Percentiles rank a stretch among this genome's conserved stretches.
phyloP scores from a whole-genome alignment of 1,139 yeast genomes.

The Suhomyces bokatorum region DNA sequence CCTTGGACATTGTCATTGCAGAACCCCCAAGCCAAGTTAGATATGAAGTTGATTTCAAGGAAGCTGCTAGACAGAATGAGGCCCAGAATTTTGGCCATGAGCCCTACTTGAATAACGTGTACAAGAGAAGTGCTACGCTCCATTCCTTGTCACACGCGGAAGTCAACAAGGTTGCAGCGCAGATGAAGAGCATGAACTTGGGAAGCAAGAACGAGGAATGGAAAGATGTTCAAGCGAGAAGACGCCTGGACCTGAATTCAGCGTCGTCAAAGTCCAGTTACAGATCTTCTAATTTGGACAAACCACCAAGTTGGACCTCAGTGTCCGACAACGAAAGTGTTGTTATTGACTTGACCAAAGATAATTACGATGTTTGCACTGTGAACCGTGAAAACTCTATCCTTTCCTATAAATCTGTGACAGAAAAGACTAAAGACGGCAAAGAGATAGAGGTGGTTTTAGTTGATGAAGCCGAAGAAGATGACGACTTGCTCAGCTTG shows the following conservation, averaged over 20 bases:
- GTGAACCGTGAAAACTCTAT: slow-evolving; percentile 38
- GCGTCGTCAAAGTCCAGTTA: slow-evolving; percentile 29
- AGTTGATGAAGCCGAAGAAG: slow-evolving; percentile 44
- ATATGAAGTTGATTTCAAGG: slow-evolving; percentile 46
- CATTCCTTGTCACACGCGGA: slow-evolving; percentile 5
- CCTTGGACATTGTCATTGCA: slow-evolving; percentile 27
- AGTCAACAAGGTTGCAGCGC: slow-evolving; percentile 10
- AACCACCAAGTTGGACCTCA: slow-evolving; percentile 20
- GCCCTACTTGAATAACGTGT: slow-evolving; percentile 15
- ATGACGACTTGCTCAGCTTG: slow-evolving; percentile 41
- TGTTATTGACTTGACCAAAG: slow-evolving; percentile 46
- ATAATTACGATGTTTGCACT: slow-evolving; percentile 38
- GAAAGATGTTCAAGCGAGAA: background rate
- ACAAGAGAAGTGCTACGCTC: slow-evolving; percentile 9
- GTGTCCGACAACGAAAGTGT: slow-evolving; percentile 40
- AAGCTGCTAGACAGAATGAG: slow-evolving; percentile 25
- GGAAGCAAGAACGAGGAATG: background rate
- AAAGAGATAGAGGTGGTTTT: slow-evolving; percentile 47
- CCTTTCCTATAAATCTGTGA: slow-evolving; percentile 40
- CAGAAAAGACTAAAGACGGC: slow-evolving; percentile 43
- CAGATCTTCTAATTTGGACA: slow-evolving; percentile 32
- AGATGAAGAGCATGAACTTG: slow-evolving; percentile 12
- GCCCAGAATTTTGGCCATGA: slow-evolving; percentile 11
- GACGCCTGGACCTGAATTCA: slow-evolving; percentile 4
- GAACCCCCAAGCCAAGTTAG: slow-evolving; percentile 42